phyloP scores from a whole-genome alignment of 352 stramenopile species.

The Thalassiosira mediterranea region DNA sequence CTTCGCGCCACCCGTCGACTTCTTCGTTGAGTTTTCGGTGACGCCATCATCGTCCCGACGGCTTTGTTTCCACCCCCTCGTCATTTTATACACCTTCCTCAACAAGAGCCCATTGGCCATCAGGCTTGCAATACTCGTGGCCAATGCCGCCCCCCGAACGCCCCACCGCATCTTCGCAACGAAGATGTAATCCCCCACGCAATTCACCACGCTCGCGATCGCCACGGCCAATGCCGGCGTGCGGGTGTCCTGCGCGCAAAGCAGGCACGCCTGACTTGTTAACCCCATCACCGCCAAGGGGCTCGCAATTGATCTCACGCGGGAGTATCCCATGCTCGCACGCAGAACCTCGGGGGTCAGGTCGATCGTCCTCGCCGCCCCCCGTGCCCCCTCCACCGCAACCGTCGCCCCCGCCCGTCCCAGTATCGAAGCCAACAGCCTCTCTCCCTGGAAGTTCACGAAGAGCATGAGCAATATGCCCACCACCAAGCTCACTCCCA shows the following conservation, averaged over 20 bases:
- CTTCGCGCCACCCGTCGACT: conserved; percentile 2
- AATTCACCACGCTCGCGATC: conserved; percentile 69
- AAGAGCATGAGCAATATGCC: conserved; percentile 38
- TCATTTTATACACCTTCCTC: conserved; percentile 37
- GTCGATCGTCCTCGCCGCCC: conserved; percentile 20
- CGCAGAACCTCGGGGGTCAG: conserved; percentile 42
- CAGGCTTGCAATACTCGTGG: conserved; percentile 52
- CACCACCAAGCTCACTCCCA: conserved; percentile 56
- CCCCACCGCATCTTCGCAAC: conserved; percentile 61
- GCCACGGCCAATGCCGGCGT: conserved; percentile 77
- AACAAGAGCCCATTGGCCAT: conserved; percentile 48
- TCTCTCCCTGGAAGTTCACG: conserved; percentile 37
- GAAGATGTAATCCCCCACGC: conserved; percentile 75
- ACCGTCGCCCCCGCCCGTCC: conserved; percentile 41
- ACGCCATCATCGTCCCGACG: no score
- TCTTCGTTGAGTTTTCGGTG: conserved; percentile 9
- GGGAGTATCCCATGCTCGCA: conserved; percentile 65
- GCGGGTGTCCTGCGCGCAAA: conserved; percentile 64
- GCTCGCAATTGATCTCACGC: conserved; percentile 63
- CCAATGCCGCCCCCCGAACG: conserved; percentile 71
- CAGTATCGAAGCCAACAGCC: conserved; percentile 54
- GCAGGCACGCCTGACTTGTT: conserved; percentile 66
- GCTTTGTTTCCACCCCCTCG: conserved; percentile 23
- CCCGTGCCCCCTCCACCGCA: conserved; percentile 17
- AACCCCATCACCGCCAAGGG: conserved; percentile 68